phyloP scores from a whole-genome alignment of 345 rosid species.

The Gossypium australe region DNA sequence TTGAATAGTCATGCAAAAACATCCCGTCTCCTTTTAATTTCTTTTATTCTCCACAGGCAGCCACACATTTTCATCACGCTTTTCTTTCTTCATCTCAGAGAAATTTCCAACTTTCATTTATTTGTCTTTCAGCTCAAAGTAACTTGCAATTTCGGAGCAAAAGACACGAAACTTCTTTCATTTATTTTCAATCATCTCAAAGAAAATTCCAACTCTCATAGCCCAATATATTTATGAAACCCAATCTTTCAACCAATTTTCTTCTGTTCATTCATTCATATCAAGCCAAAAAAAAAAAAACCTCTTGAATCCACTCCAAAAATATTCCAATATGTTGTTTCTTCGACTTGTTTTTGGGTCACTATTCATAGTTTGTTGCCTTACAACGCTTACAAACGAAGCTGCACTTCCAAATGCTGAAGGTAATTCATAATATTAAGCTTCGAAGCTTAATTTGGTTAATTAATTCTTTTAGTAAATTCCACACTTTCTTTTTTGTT shows the following conservation, averaged over 20 bases:
- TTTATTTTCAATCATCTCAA: no score
- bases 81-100: no score
- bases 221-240: neutral
- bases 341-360: constrained; percentile 11
- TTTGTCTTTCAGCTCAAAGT: no score
- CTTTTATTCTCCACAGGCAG: no score
- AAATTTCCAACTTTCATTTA: no score
- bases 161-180: no score
- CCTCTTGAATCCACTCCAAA: neutral
- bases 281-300: neutral
- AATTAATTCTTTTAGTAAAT: neutral
- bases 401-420: constrained; percentile 25
- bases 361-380: constrained; percentile 11
- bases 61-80: no score
- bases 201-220: neutral
- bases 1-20: no score
- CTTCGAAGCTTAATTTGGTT: neutral
- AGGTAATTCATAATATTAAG: constrained; percentile 17
- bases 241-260: neutral
- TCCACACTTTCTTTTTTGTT: neutral
- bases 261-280: neutral
- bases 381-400: constrained; percentile 21
- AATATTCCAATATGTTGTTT: neutral
- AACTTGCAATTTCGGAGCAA: no score
- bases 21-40: no score